phyloP scores from a whole-genome alignment of 2,329 filamentous ascomycete species.

The Claviceps arundinis region DNA sequence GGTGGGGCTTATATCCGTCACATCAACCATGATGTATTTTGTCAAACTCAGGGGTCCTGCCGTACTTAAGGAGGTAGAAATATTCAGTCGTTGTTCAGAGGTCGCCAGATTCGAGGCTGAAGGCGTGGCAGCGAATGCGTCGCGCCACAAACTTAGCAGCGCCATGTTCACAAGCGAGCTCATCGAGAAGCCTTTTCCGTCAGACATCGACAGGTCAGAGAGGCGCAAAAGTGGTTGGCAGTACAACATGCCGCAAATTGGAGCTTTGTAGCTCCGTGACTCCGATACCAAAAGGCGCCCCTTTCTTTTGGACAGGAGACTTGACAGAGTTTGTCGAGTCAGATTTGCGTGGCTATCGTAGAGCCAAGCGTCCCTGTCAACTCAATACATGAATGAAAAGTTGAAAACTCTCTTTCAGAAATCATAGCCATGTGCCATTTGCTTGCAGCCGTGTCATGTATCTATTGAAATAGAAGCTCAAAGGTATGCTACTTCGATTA shows the following conservation, averaged over 20 bases:
- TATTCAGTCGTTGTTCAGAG: conserved; percentile 18
- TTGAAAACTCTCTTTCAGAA: neutral
- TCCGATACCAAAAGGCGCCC: conserved; percentile 8
- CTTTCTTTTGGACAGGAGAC: conserved; percentile 12
- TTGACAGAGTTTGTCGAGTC: conserved; percentile 19
- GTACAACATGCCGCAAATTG: no score
- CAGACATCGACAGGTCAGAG: no score
- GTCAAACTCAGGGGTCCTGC: conserved; percentile 9
- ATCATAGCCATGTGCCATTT: neutral
- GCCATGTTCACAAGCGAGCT: conserved; percentile 34
- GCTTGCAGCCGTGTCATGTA: no score
- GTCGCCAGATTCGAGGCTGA: conserved; percentile 16
- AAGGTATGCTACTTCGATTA: no score
- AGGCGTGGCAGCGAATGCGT: conserved; percentile 23
- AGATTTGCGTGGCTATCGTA: conserved; percentile 16
- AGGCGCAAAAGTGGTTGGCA: no score
- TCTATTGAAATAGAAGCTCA: no score
- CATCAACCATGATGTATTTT: neutral
- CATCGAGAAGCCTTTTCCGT: conserved; percentile 10
- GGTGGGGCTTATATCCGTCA: conserved; percentile 14
- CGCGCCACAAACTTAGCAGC: conserved; percentile 38
- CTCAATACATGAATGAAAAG: conserved; percentile 7
- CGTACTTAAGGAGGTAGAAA: conserved; percentile 16
- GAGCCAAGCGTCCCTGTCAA: conserved; percentile 18
- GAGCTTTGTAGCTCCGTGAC: conserved; percentile 6